Percentiles rank a stretch among this genome's conserved stretches.
phyloP scores from a whole-genome alignment of 768 basidiomycete genomes.

The Saitozyma podzolica region DNA sequence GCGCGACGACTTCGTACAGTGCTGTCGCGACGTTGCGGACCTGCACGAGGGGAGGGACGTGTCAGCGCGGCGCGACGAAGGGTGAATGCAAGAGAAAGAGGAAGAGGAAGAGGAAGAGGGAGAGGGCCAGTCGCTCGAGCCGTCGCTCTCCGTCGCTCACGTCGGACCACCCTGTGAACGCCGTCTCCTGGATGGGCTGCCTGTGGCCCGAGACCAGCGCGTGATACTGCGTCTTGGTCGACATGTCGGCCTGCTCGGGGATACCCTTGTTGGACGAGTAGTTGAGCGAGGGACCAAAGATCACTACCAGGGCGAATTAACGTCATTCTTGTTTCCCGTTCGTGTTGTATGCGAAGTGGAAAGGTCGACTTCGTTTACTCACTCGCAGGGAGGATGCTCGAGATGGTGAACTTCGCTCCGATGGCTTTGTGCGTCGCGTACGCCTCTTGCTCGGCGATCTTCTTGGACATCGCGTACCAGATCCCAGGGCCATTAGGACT shows the following conservation, averaged over 20 bases:
- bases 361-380: slow-evolving; percentile 19
- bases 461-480: no score
- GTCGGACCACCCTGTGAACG: slow-evolving; percentile 15
- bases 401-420: no score
- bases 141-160: slow-evolving; percentile 12
- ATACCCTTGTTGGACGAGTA: slow-evolving; percentile 9
- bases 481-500: no score
- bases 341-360: no score
- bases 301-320: slow-evolving; percentile 35
- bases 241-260: slow-evolving; percentile 10
- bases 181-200: slow-evolving; percentile 7
- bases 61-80: neutral
- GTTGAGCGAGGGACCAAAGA: slow-evolving; percentile 35
- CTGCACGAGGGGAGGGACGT: neutral
- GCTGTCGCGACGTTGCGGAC: slow-evolving; percentile 26
- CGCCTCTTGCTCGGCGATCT: no score
- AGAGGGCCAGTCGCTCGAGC: no score
- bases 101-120: neutral
- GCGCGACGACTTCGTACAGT: slow-evolving; percentile 18
- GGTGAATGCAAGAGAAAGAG: slow-evolving; percentile 7
- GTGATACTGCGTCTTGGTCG: slow-evolving; percentile 11
- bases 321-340: no score
- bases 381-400: no score
- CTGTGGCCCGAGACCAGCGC: slow-evolving; percentile 14
- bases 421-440: no score